These are phyloP conservation scores for Mycena haematopus DNA, from an alignment of 768 basidiomycete genomes.

Conservation along the genomic window DNA sequence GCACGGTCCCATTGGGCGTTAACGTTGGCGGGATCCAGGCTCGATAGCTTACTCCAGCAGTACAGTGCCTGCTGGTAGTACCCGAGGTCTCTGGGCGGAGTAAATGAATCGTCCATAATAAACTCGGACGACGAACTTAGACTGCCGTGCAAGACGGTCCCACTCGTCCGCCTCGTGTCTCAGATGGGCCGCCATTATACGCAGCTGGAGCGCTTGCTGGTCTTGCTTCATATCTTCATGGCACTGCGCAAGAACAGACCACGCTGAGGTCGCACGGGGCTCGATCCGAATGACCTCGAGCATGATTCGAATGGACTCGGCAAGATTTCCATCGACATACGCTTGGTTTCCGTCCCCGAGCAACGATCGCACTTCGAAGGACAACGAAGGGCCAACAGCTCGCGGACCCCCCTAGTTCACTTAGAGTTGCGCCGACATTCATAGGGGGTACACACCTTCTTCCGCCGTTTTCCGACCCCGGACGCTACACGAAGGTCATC, in stretches of 20 bases:
- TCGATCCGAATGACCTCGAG: conserved; percentile 95
- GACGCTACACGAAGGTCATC: conserved; percentile 79
- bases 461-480: conserved; percentile 65
- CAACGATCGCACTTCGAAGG: conserved; percentile 74
- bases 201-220: conserved; percentile 79
- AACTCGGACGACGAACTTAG: conserved; percentile 53
- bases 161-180: conserved; percentile 84
- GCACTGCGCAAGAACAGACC: conserved; percentile 88
- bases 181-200: conserved; percentile 92
- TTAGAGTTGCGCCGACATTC: neutral
- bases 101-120: neutral
- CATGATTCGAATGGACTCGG: conserved; percentile 79
- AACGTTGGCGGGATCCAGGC: conserved; percentile 80
- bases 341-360: conserved; percentile 90
- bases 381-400: conserved; percentile 61
- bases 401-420: conserved; percentile 50
- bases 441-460: conserved; percentile 47
- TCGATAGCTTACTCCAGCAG: conserved; percentile 86
- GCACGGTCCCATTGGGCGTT: conserved; percentile 95
- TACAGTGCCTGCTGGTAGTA: conserved; percentile 88
- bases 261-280: conserved; percentile 81
- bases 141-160: conserved; percentile 80
- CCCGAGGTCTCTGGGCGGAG: conserved; percentile 45
- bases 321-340: conserved; percentile 73
- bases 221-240: conserved; percentile 74